These are phyloP conservation scores for Peronospora belbahrii DNA, from an alignment of 352 stramenopile genomes.

Conservation along the genomic window DNA sequence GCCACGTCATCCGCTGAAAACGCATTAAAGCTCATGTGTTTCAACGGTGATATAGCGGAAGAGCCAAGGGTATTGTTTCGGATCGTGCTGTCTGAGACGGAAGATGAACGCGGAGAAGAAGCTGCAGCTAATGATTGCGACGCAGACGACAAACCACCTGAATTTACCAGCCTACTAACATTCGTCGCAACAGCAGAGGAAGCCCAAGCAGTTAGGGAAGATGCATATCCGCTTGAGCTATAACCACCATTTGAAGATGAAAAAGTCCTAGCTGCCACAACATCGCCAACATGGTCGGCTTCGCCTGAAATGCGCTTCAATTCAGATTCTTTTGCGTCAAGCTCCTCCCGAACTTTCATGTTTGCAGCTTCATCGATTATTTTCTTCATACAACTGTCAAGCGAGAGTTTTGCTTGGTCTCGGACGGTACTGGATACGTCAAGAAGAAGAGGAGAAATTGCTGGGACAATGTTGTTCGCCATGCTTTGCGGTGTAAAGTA, in stretches of 20 bases:
- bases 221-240: conserved; percentile 42
- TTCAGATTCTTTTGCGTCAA: conserved; percentile 53
- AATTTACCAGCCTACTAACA: conserved; percentile 59
- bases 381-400: conserved; percentile 81
- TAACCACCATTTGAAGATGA: conserved; percentile 19
- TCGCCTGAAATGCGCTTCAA: conserved; percentile 38
- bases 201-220: conserved; percentile 68
- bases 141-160: conserved; percentile 20
- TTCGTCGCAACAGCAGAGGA: conserved; percentile 59
- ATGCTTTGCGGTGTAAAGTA: conserved; percentile 71
- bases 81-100: conserved; percentile 11
- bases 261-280: conserved; percentile 3
- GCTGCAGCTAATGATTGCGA: conserved; percentile 3
- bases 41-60: conserved; percentile 15
- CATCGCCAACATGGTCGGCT: conserved; percentile 14
- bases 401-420: conserved; percentile 63
- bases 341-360: conserved; percentile 73
- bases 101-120: conserved; percentile 25
- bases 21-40: conserved; percentile 23
- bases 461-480: conserved; percentile 62
- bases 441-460: conserved; percentile 68
- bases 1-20: conserved; percentile 43
- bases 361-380: conserved; percentile 62
- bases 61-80: conserved; percentile 12
- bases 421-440: conserved; percentile 75